Evolutionary conservation across 176 grass and related monocot species (phyloP), one percentile per base, ranked within the genome.

Genomic region (Tillandsia leiboldiana): DNA sequence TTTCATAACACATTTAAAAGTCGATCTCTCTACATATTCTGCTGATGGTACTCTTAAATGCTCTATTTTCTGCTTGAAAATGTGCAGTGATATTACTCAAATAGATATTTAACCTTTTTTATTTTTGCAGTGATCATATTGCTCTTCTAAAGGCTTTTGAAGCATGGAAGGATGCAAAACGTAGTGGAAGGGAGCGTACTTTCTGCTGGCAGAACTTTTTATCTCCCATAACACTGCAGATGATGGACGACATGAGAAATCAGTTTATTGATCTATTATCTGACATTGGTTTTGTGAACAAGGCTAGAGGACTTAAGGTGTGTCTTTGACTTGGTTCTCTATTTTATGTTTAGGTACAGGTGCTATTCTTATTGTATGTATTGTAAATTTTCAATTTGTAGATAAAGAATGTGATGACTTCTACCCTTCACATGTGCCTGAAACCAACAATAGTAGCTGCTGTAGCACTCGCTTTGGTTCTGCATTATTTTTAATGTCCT

Each of bases 151-250:
- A 92, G 83, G 89, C 93, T 5, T 96, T 92, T 81, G 83, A 81
- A 71, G 83, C 88, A 59, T 96, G 93, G 93, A 96, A 92, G 77
- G 73, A 85, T 70, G 88, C 83, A 61, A 96, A 75, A 78, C 51
- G 28, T 62, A 83, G 69, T 74, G 89, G 93, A 70, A 87, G 83
- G 51, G 93, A 96, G 20, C 86, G 81, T 51, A 64, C 83, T 84
- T 96, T 96, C 66, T 96, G 93, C 70, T 96, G 88, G 88, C 83
- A 96, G 76, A 92, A 90, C 73, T 96, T 92, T 75, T 79, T 92
- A 42, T 92, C 93, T 53, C 79, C 88, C 33, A 70, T 89, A 66
- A 85, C 88, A 62, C 76, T 96, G 72, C 80, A 92, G 75, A 92
- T 96, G 93, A 96, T 96, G 86, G 93, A 92, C 1, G 88, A 90